Evolutionary conservation across 164 flowering plant genomes (phyloP).

Genomic region (Umbilicus rupestris): DNA sequence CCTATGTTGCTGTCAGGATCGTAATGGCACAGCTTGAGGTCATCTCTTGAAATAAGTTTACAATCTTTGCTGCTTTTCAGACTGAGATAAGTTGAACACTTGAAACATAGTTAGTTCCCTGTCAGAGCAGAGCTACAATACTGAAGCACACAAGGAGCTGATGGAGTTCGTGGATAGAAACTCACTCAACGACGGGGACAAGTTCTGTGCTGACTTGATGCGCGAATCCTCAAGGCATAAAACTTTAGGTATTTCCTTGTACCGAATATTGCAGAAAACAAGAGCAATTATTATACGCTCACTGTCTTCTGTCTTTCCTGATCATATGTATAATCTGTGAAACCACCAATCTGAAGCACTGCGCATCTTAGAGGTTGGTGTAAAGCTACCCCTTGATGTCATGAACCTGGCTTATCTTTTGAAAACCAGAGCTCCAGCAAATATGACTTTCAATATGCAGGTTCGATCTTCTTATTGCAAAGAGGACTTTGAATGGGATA

Average conservation of each 20-base stretch:
- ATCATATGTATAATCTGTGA: not conserved
- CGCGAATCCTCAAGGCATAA: slow-evolving; percentile 72
- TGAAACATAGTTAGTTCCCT: slow-evolving; percentile 20
- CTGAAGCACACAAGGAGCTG: slow-evolving; percentile 65
- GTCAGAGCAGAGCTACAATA: slow-evolving; percentile 75
- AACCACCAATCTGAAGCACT: slow-evolving; percentile 34
- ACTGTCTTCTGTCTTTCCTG: not conserved
- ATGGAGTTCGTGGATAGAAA: slow-evolving; percentile 53
- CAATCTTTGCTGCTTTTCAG: not conserved
- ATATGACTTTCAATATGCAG: slow-evolving; percentile 19
- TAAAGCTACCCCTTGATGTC: not conserved
- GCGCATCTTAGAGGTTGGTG: slow-evolving; percentile 76
- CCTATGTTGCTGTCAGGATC: slow-evolving; percentile 70
- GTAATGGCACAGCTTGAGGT: slow-evolving; percentile 87
- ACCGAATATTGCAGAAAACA: not conserved
- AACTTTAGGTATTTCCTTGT: slow-evolving; percentile 38
- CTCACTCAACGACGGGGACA: slow-evolving; percentile 72
- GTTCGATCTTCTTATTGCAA: slow-evolving; percentile 84
- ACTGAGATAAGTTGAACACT: not conserved
- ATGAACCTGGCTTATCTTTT: not conserved
- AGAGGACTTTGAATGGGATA: slow-evolving; percentile 90
- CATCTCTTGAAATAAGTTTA: not conserved
- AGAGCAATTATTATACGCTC: not conserved
- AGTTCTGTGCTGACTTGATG: slow-evolving; percentile 71
- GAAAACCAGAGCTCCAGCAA: not conserved